Base-by-base conservation (phyloP, 1,284 basidiomycete species). In the Trichosporon sp. region DNA sequence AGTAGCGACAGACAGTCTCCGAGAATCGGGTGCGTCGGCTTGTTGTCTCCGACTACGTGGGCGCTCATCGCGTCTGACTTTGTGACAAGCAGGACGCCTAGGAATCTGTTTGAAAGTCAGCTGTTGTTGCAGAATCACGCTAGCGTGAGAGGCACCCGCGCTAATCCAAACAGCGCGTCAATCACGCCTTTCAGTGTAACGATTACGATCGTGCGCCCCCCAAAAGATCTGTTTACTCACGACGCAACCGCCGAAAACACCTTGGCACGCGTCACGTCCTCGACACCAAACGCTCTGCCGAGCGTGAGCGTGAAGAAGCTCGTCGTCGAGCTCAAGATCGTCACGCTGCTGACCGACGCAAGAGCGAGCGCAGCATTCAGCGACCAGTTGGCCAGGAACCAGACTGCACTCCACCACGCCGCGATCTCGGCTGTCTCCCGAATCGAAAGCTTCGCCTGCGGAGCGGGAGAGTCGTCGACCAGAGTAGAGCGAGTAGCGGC, bases 261-360 rank as follows among this genome's bases (percentile, higher is more conserved):
- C 78, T 96, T 96, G 9, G 86, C 82, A 1, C 86, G 60, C 0
- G 90, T 89, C 63, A 98, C 81, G 7, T 81, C 82, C 77, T 99
- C 96, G 9, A 97, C 91, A 11, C 86, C 85, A 69, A 92, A 89
- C 40, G 93, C 69, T n/a, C 89, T 84, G 3, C 95, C 95, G 46
- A 98, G 82, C 0, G 84, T 88, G 44, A 99, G 82, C 0, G 95
- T 99, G 78, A 98, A 98, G 81, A 99, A 95, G 4, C 93, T 92
- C 69, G 91, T 93, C 82, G 88, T 94, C 74, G 88, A 88, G 3
- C 90, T 89, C 58, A 96, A 78, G 46, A 97, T 89, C 3, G 93
- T 96, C 25, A 91, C 87, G 74, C 91, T 95, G 4, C 92, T 91
- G 25, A 96, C 94, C 71, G 88, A 92, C 1, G 95, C 96, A 77